These are phyloP conservation scores for Phytophthora pistaciae DNA, from an alignment of 352 stramenopile species.

Conservation along the genomic window DNA sequence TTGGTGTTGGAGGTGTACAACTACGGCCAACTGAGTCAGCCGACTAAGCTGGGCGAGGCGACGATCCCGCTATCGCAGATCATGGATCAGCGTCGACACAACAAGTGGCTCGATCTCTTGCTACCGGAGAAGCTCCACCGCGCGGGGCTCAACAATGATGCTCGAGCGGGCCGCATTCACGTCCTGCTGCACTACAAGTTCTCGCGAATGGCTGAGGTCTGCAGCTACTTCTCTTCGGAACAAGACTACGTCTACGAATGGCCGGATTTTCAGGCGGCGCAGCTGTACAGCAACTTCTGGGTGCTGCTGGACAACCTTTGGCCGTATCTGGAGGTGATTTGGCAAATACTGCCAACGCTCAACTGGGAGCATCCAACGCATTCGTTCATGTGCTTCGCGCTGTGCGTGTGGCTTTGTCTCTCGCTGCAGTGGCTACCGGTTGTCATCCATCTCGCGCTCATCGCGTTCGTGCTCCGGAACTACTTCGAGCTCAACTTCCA, in stretches of 20 bases:
- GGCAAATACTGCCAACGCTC: constrained; percentile 84
- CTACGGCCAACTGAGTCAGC: constrained; percentile 82
- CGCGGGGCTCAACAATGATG: constrained; percentile 84
- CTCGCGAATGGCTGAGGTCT: constrained; percentile 85
- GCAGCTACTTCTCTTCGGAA: constrained; percentile 81
- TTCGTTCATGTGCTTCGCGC: constrained; percentile 87
- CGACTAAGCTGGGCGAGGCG: constrained; percentile 85
- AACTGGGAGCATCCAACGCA: constrained; percentile 89
- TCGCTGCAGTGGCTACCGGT: constrained; percentile 87
- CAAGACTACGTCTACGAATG: constrained; percentile 82
- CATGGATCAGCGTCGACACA: constrained; percentile 89
- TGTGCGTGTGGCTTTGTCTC: constrained; percentile 86
- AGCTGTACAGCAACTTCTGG: constrained; percentile 91
- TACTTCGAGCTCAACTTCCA: constrained; percentile 89
- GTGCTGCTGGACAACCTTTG: constrained; percentile 85
- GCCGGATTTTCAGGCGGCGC: constrained; percentile 83
- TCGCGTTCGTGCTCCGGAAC: constrained; percentile 84
- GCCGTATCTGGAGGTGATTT: constrained; percentile 87
- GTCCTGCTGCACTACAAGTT: constrained; percentile 91
- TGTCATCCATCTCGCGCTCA: constrained; percentile 80
- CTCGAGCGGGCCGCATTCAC: constrained; percentile 81
- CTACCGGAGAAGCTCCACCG: constrained; percentile 84
- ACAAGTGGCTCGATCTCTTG: constrained; percentile 89
- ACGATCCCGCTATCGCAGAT: constrained; percentile 78
- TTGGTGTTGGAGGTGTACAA: constrained; percentile 89